Percentiles rank a stretch among this genome's conserved stretches.
phyloP scores from a whole-genome alignment of 441 rosid genomes.

The Croton laevigatus region DNA sequence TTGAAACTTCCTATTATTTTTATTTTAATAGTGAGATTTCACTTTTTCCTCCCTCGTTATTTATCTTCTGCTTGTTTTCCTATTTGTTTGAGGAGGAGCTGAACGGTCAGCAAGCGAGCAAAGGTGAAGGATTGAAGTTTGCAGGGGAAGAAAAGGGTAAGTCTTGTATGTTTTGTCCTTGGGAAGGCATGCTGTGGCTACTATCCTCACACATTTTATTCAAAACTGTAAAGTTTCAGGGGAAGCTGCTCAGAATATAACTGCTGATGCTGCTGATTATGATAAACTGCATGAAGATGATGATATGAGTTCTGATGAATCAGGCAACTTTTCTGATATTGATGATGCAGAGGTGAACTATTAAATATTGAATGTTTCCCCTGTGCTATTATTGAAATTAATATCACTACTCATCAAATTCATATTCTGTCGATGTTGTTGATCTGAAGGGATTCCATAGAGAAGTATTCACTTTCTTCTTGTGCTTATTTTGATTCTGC shows the following conservation, averaged over 20 bases:
- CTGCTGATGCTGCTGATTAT: constrained; percentile 27
- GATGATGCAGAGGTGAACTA: constrained; percentile 71
- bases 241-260: constrained; percentile 19
- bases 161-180: constrained; percentile 16
- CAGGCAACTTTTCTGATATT: constrained; percentile 75
- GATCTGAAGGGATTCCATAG: not conserved
- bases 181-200: constrained; percentile 15
- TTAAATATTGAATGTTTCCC: not conserved
- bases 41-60: not conserved
- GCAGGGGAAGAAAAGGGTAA: constrained; percentile 34
- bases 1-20: not conserved
- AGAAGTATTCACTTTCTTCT: not conserved
- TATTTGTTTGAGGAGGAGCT: constrained; percentile 36
- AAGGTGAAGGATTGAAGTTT: constrained; percentile 26
- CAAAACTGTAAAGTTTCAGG: constrained; percentile 21
- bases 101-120: constrained; percentile 23
- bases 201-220: not conserved
- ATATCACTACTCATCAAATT: too few species aligned
- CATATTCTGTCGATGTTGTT: not conserved
- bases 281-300: constrained; percentile 33
- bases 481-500: not conserved
- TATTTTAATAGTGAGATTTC: not conserved
- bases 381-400: not conserved
- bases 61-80: not conserved
- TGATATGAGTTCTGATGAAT: constrained; percentile 43